Evolutionary conservation across 306 rosid species (phyloP).

Genomic region (Sicyos edulis): DNA sequence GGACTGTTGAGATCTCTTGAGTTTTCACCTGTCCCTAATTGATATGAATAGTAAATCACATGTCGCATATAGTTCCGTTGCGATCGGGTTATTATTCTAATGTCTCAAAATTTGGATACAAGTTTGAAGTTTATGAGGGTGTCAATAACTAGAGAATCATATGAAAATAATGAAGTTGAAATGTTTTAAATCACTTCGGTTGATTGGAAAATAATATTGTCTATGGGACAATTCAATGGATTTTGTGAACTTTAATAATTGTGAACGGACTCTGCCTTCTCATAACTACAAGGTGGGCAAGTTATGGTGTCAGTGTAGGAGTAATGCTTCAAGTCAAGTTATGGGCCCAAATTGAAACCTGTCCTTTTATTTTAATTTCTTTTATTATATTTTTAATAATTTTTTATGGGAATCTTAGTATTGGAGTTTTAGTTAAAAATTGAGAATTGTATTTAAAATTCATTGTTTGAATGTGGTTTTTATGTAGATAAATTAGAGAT

Average conservation of each 20-base stretch:
- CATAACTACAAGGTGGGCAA: constrained; percentile 13
- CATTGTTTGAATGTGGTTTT: too few species aligned
- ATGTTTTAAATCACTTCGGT: neutral
- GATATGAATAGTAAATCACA: neutral
- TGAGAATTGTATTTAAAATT: too few species aligned
- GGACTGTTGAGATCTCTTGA: constrained; percentile 57
- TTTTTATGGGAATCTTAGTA: too few species aligned
- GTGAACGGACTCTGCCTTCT: neutral
- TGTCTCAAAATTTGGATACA: neutral
- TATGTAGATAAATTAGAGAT: too few species aligned
- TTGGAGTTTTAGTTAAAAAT: too few species aligned
- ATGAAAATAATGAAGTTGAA: neutral
- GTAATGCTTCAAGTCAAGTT: neutral
- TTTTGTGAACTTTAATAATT: constrained; percentile 14
- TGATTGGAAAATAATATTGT: neutral
- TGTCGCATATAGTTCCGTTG: neutral
- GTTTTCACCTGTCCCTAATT: neutral
- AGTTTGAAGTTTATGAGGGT: neutral
- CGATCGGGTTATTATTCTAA: neutral
- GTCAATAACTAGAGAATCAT: neutral
- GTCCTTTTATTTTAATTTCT: neutral
- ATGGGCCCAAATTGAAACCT: neutral
- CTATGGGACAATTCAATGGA: neutral
- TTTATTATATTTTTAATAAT: neutral
- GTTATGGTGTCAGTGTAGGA: constrained; percentile 7